Conservation (phyloP, 108 stramenopile species). For the Nannochloropsis oceanica region DNA sequence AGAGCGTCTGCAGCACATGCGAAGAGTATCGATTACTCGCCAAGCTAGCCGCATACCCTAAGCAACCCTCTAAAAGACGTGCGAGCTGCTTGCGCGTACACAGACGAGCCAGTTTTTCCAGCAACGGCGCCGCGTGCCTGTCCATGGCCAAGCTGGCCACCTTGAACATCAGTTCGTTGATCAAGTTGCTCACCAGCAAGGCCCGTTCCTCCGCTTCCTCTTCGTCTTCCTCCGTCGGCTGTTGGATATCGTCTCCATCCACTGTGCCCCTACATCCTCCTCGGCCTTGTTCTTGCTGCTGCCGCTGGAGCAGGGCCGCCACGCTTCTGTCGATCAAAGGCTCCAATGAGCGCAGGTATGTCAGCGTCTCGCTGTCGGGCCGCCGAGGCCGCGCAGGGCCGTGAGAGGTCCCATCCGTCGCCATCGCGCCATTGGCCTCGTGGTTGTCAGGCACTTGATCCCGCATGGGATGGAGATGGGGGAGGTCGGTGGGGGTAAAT, state of each 20-base stretch:
- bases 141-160: constrained; percentile 23
- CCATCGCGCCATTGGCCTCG: no score
- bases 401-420: neutral
- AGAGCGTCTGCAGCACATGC: constrained; percentile 28
- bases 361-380: constrained; percentile 12
- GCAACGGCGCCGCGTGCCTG: neutral
- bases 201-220: constrained; percentile 10
- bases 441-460: no score
- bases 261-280: neutral
- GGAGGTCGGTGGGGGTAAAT: no score
- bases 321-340: constrained; percentile 10
- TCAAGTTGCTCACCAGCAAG: constrained; percentile 13
- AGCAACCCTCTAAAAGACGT: neutral
- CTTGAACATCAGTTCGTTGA: constrained; percentile 24
- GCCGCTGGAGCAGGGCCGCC: neutral
- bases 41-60: neutral
- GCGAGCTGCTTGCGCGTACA: neutral
- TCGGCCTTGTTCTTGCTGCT: no score
- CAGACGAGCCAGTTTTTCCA: neutral
- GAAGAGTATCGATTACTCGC: constrained; percentile 4
- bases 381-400: constrained; percentile 1
- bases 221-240: neutral
- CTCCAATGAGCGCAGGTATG: constrained; percentile 13
- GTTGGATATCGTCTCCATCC: neutral
- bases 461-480: no score